Conservation (phyloP, 2,329 filamentous ascomycete species). For the Fusarium metavorans region DNA sequence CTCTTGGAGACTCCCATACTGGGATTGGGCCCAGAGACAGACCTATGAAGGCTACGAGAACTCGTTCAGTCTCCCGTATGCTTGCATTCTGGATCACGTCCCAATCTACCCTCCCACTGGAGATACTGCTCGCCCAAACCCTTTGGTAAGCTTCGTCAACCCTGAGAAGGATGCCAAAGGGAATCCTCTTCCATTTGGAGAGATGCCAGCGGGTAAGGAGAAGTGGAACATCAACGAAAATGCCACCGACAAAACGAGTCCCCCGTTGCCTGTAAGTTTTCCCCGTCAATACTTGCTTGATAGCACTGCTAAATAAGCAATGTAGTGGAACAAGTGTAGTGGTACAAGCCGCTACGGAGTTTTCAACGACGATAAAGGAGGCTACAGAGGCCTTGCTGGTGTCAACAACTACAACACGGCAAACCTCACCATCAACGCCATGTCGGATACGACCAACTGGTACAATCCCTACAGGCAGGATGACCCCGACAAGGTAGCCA, state of each 20-base stretch:
- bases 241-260: neutral
- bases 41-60: conserved; percentile 4
- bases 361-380: neutral
- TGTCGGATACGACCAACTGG: neutral
- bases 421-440: neutral
- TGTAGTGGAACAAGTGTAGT: conserved; percentile 7
- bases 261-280: conserved; percentile 3
- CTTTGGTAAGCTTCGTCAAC: conserved; percentile 12
- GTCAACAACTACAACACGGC: conserved; percentile 8
- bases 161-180: conserved; percentile 13
- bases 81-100: neutral
- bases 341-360: conserved; percentile 17
- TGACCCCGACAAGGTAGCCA: neutral
- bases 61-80: conserved; percentile 8
- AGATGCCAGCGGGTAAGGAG: conserved; percentile 18
- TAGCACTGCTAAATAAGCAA: neutral
- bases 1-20: conserved; percentile 49
- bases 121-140: neutral
- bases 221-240: conserved; percentile 27
- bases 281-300: neutral
- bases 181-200: conserved; percentile 17
- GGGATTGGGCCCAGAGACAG: conserved; percentile 49
- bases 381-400: conserved; percentile 4
- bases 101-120: conserved; percentile 9
- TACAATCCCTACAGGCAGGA: neutral